A percentile compares a stretch with the other conserved stretches of the same genome.
Conservation (phyloP, 2,329 filamentous ascomycete species). For the Fusarium sp. region DNA sequence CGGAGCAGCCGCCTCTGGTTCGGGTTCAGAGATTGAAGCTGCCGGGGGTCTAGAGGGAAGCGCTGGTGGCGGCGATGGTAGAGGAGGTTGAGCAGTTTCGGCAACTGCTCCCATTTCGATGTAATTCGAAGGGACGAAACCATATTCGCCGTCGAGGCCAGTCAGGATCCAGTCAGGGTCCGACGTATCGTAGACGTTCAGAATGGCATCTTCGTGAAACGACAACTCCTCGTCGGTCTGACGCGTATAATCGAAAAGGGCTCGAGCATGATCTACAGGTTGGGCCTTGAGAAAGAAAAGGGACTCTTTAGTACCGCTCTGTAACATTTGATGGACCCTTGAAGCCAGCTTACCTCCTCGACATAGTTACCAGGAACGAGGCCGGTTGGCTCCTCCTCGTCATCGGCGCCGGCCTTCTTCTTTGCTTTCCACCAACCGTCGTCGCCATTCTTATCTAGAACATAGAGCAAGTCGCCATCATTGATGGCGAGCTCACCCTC, state of each 20-base stretch:
- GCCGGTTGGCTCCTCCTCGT: slow-evolving; percentile 91
- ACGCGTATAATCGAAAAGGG: slow-evolving; percentile 97
- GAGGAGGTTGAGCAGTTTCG: slow-evolving; percentile 56
- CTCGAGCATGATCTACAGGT: slow-evolving; percentile 77
- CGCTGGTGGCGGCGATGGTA: slow-evolving; percentile 52
- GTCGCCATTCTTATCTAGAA: slow-evolving; percentile 82
- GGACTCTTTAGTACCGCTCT: slow-evolving; percentile 2
- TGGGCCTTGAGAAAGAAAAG: slow-evolving; percentile 59
- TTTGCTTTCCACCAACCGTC: slow-evolving; percentile 96
- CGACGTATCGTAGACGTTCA: slow-evolving; percentile 88
- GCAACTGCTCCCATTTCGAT: slow-evolving; percentile 75
- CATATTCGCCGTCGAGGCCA: slow-evolving; percentile 84
- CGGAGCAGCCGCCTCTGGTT: slow-evolving; percentile 39
- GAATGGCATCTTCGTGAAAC: slow-evolving; percentile 85
- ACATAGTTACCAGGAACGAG: slow-evolving; percentile 95
- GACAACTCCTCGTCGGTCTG: slow-evolving; percentile 98
- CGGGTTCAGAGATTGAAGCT: slow-evolving; percentile 43
- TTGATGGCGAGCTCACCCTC: slow-evolving; percentile 85
- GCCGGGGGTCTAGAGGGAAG: slow-evolving; percentile 57
- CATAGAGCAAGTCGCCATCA: slow-evolving; percentile 89
- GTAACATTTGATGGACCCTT: background rate
- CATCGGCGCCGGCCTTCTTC: slow-evolving; percentile 84
- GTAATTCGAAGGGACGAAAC: slow-evolving; percentile 96
- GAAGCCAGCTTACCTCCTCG: slow-evolving; percentile 73
- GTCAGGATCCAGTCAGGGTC: slow-evolving; percentile 98